These are phyloP conservation scores for Bauhinia variegata DNA, from an alignment of 306 rosid species.

Conservation along the genomic window DNA sequence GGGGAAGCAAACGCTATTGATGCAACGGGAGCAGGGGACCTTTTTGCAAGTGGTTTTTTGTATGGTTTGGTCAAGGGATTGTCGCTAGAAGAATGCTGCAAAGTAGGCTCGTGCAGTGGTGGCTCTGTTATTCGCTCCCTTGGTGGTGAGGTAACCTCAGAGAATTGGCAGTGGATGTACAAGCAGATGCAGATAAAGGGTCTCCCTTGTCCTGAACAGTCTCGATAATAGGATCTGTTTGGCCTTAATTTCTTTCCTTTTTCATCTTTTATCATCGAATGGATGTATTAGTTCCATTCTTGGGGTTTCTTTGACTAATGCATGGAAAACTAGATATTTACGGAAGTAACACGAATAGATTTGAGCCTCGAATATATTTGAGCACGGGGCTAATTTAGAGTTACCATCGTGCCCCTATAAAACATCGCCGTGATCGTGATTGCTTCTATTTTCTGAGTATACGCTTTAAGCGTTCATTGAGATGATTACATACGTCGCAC, in stretches of 20 bases:
- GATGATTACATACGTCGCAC: not conserved
- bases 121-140: constrained; percentile 87
- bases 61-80: constrained; percentile 84
- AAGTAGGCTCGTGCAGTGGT: constrained; percentile 88
- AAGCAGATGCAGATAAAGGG: constrained; percentile 80
- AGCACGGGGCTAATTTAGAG: constrained; percentile 15
- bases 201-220: constrained; percentile 56
- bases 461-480: not conserved
- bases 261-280: constrained; percentile 2
- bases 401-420: not conserved
- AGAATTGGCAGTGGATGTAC: constrained; percentile 91
- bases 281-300: constrained; percentile 28
- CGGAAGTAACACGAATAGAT: not conserved
- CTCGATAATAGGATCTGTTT: not conserved
- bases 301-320: constrained; percentile 26
- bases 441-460: constrained; percentile 1
- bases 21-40: constrained; percentile 98
- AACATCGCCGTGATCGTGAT: constrained; percentile 5
- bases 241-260: not conserved
- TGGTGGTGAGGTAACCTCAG: constrained; percentile 85
- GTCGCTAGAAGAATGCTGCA: constrained; percentile 87
- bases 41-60: constrained; percentile 92
- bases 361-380: constrained; percentile 16
- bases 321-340: constrained; percentile 27
- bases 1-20: constrained; percentile 76